Base-by-base conservation (phyloP, 352 stramenopile genomes). In the Phytopythium oedochilum region DNA sequence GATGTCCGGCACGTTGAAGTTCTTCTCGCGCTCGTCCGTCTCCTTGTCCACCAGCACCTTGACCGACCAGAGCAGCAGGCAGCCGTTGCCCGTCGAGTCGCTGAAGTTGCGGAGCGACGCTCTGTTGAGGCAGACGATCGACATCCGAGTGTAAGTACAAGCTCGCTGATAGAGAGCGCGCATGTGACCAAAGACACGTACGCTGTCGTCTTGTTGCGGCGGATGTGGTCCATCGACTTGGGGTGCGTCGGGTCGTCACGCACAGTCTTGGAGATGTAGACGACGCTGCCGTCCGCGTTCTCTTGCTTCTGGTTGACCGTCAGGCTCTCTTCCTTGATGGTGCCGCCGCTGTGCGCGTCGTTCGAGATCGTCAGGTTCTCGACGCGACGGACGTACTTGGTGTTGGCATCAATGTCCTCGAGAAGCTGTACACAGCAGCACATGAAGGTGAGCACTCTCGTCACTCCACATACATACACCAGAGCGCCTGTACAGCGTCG, bases 251-350 rank as follows among this genome's bases (percentile, higher is more conserved):
- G 81, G 59, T 95, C 85, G 55, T 89, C 73, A 45, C 75, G 64
- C 44, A 95, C 70, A 8, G 75, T 78, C 10, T 70, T 68, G 2
- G 77, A 78, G 54, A 92, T 71, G 56, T 85, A 79, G 44, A 75
- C 86, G 54, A 89, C 72, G 44, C 75, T 88, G 53, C 79, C 79
- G 40, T 90, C 83, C 7, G 79, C 43, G 59, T 88, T 86, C 49
- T 90, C 77, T n/a, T 79, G 81, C 70, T 91, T 91, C 55, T 91
- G 78, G 52, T 85, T 82, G 20, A 90, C 60, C 15, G 75, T 75
- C 26, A 95, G 61, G 18, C 72, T 85, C 62, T 95, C 85, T 53
- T 91, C 81, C 69, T 93, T 93, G 73, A 95, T 88, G 43, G 80
- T 88, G 53, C 80, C 73, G n/a, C 66, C 69, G 42, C 88, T 74